These are phyloP conservation scores for Bacterosira constricta DNA, from an alignment of 108 stramenopile genomes.

Conservation along the genomic window DNA sequence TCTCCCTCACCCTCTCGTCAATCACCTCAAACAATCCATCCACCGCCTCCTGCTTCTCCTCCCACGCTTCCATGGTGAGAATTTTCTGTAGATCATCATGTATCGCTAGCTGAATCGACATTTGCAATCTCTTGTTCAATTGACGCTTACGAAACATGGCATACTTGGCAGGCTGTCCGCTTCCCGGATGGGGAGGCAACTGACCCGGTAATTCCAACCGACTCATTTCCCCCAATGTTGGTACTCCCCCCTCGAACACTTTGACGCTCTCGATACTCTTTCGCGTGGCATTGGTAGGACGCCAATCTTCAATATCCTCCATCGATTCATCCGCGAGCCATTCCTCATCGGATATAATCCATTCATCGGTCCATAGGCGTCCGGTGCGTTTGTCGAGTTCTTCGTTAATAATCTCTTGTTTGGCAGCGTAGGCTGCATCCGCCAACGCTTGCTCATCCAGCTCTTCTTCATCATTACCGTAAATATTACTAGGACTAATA, in stretches of 20 bases:
- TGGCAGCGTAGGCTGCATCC: background rate
- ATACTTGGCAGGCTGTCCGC: conserved; percentile 56
- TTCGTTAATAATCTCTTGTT: conserved; percentile 46
- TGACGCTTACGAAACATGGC: conserved; percentile 45
- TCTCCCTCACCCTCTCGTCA: conserved; percentile 53
- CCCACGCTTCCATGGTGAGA: conserved; percentile 42
- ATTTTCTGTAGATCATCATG: conserved; percentile 50
- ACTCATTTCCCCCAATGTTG: conserved; percentile 61
- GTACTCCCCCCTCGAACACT: conserved; percentile 54
- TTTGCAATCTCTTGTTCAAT: conserved; percentile 35
- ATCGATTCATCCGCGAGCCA: conserved; percentile 50
- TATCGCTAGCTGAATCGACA: conserved; percentile 50
- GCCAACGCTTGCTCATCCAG: background rate
- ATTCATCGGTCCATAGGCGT: conserved; percentile 64
- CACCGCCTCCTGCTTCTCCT: conserved; percentile 71
- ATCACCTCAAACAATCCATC: conserved; percentile 78
- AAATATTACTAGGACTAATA: background rate
- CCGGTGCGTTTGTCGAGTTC: conserved; percentile 61
- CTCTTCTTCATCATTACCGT: background rate
- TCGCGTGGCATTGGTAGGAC: conserved; percentile 58
- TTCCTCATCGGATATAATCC: conserved; percentile 71
- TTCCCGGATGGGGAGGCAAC: conserved; percentile 49
- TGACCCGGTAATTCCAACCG: conserved; percentile 52
- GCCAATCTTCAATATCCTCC: conserved; percentile 80
- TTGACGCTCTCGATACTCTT: conserved; percentile 72